These are phyloP conservation scores for Colletotrichum gloeosporioides DNA, from an alignment of 2,329 filamentous ascomycete species.

Conservation along the genomic window DNA sequence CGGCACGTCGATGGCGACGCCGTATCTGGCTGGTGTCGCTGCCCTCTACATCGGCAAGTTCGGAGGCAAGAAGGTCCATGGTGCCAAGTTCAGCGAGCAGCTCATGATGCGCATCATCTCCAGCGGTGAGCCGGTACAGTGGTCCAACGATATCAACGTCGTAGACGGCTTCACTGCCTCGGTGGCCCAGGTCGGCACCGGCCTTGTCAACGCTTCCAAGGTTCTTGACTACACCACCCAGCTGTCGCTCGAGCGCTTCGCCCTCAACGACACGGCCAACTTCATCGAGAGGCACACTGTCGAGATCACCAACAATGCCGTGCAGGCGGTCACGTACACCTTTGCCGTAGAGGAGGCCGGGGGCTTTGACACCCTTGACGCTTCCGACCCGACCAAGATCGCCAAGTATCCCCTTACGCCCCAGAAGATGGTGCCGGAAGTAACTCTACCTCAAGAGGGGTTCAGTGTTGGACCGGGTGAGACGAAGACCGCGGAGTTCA, in stretches of 20 bases:
- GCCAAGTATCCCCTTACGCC: not conserved
- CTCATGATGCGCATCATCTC: conserved; percentile 39
- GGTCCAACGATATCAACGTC: not conserved
- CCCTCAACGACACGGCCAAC: conserved; percentile 48
- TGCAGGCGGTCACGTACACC: conserved; percentile 36
- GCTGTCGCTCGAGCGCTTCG: conserved; percentile 42
- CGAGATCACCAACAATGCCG: conserved; percentile 40
- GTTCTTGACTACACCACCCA: conserved; percentile 41
- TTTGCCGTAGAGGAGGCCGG: conserved; percentile 6
- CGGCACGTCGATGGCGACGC: conserved; percentile 54
- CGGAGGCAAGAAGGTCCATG: conserved; percentile 39
- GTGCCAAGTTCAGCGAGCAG: conserved; percentile 33
- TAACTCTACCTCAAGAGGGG: not conserved
- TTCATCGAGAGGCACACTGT: conserved; percentile 32
- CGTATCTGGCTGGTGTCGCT: conserved; percentile 45
- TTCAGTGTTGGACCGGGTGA: not conserved
- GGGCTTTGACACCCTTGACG: not conserved
- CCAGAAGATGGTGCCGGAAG: not conserved
- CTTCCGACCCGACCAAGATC: not conserved
- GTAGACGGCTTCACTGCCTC: conserved; percentile 29
- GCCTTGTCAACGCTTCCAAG: conserved; percentile 45
- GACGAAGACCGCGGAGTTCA: not conserved
- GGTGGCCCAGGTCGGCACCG: conserved; percentile 43
- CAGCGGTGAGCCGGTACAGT: conserved; percentile 32
- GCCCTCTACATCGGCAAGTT: conserved; percentile 38